Evolutionary conservation across 148 eudicot species (phyloP), one percentile per base, ranked within the genome.

Genomic region (Camellia granthamiana): DNA sequence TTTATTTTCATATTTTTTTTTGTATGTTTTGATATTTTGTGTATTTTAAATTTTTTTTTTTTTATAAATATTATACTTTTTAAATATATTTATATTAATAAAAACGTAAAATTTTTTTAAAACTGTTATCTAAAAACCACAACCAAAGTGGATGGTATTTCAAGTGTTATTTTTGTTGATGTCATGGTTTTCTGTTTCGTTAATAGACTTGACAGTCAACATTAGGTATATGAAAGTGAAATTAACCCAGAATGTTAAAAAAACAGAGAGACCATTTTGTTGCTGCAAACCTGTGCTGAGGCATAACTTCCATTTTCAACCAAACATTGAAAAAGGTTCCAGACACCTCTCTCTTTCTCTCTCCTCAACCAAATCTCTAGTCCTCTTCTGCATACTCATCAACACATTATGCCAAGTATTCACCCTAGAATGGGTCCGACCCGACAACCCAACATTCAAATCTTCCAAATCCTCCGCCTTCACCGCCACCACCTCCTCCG

Each of bases 401-500:
- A 95, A 83, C 55, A 95, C 90, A 86, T 88, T 91, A 54, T 84
- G 83, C 98, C 98, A 95, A 79, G 90, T 89, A 81, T 95, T 95
- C 60, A 94, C 97, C 79, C 97, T 91, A 0, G 98, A 95, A 58
- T 79, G 89, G 2, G 85, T 92, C 75, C 83, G 69, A 5, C 82
- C 77, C 0, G 90, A 88, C 49, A 93, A 84, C 63, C 98, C 97
- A 4, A 93, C 96, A 59, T 95, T 93, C 98, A 95, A 87, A 56
- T 90, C 97, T 16, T 78, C 82, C 89, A 95, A 80, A 81, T 95
- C 98, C 77, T 95, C 98, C 19, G 82, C 85, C 77, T 59, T 85
- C 69, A 95, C 92, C 81, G 82, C 81, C 72, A 90, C 51, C 51
- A 95, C 86, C 70, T 91, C 98, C 62, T 80, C 88, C 1, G 96